Conservation (phyloP, 257 asterid species). For the Ajuga chamaepitys region DNA sequence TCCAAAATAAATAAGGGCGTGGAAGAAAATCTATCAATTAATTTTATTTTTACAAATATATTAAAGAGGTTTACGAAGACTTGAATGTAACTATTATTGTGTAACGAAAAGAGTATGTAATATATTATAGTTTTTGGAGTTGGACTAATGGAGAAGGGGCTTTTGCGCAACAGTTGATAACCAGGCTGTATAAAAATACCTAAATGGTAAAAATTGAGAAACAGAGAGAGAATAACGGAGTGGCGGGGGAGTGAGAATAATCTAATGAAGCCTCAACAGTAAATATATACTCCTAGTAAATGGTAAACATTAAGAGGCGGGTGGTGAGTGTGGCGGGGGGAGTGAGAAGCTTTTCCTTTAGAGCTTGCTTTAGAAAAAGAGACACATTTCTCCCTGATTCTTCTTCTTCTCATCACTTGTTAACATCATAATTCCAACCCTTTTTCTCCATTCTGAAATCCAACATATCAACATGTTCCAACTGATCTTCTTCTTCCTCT, state of each 20-base stretch:
- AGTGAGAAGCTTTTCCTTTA: constrained; percentile 47
- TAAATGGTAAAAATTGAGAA: not conserved
- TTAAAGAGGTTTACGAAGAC: no score
- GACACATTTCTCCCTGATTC: constrained; percentile 27
- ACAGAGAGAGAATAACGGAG: not conserved
- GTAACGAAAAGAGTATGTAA: no score
- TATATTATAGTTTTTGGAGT: no score
- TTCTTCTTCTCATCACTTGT: constrained; percentile 31
- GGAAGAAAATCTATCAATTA: no score
- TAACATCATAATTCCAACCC: constrained; percentile 15
- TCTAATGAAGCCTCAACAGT: no score
- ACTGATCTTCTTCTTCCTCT: constrained; percentile 14
- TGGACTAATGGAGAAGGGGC: not conserved
- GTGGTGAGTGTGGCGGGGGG: constrained; percentile 30
- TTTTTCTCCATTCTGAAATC: constrained; percentile 22
- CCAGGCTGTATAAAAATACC: constrained; percentile 4
- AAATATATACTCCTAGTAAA: no score
- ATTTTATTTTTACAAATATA: no score
- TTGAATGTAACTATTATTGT: no score
- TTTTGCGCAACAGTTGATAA: not conserved
- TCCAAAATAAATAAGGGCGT: no score
- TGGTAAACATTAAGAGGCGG: no score
- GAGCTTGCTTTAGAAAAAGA: constrained; percentile 61
- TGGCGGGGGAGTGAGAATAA: not conserved
- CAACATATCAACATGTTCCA: constrained; percentile 21